A percentile compares a stretch with the other conserved stretches of the same genome.
Conservation (phyloP, 225 moss, liverwort and hornwort species). For the Climacium dendroides region DNA sequence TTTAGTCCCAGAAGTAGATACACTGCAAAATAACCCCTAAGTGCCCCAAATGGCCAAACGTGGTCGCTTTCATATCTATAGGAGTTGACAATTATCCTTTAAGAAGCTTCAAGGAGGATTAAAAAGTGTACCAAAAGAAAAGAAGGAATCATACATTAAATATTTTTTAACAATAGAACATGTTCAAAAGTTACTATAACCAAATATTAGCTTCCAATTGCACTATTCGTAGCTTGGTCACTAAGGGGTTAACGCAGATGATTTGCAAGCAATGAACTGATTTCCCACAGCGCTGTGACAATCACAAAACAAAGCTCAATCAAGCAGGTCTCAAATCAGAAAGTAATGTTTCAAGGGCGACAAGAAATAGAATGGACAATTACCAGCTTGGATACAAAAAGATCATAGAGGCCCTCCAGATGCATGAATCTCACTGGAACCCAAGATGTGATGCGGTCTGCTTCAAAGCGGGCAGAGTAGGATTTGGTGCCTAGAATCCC, state of each 20-base stretch:
- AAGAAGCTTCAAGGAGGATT: not conserved
- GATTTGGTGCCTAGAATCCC: conserved; percentile 79
- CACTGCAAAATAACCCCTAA: not conserved
- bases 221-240: not conserved
- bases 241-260: not conserved
- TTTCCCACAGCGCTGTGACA: not conserved
- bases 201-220: not conserved
- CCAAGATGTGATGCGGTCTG: conserved; percentile 79
- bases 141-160: not conserved
- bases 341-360: not conserved
- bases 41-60: not conserved
- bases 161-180: not conserved
- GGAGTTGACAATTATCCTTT: not conserved
- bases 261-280: not conserved
- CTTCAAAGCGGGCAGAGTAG: conserved; percentile 77
- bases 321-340: not conserved
- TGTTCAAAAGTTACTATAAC: not conserved
- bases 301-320: not conserved
- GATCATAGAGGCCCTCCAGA: conserved; percentile 88
- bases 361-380: not conserved
- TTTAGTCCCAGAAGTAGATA: not conserved
- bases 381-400: conserved; percentile 96
- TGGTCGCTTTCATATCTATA: not conserved
- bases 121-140: not conserved
- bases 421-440: conserved; percentile 97